A percentile compares a stretch with the other conserved stretches of the same genome.
These are phyloP conservation scores for Vachellia pachyceras DNA, from an alignment of 306 rosid species.

Conservation along the genomic window DNA sequence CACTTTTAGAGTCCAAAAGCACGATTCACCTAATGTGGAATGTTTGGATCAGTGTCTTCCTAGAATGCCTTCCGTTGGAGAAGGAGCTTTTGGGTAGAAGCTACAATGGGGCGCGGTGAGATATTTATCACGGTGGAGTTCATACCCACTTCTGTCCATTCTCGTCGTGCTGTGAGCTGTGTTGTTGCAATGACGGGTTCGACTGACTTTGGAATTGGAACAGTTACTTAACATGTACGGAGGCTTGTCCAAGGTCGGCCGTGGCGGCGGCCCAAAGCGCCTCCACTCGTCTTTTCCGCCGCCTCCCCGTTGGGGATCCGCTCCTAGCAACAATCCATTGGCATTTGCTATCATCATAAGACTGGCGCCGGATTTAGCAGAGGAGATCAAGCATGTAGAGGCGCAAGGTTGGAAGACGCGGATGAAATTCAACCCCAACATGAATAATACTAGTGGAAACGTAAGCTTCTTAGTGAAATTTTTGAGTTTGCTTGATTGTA, in stretches of 20 bases:
- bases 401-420: conserved; percentile 80
- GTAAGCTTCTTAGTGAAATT: conserved; percentile 50
- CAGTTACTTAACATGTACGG: conserved; percentile 65
- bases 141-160: neutral
- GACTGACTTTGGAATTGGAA: conserved; percentile 31
- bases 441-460: conserved; percentile 66
- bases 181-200: conserved; percentile 30
- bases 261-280: conserved; percentile 75
- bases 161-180: conserved; percentile 8
- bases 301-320: conserved; percentile 58
- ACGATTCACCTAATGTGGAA: too few species aligned
- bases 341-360: conserved; percentile 84
- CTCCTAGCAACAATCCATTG: conserved; percentile 65
- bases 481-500: conserved; percentile 3
- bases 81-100: too few species aligned
- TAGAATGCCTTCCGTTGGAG: too few species aligned
- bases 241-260: conserved; percentile 81
- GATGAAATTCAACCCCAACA: conserved; percentile 71
- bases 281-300: conserved; percentile 56
- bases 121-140: too few species aligned
- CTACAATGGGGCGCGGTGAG: too few species aligned
- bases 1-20: too few species aligned
- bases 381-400: conserved; percentile 94
- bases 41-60: too few species aligned
- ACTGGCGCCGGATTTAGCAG: conserved; percentile 82